phyloP scores from a whole-genome alignment of 1,284 basidiomycete species.

The Ceratobasidium papillatum region DNA sequence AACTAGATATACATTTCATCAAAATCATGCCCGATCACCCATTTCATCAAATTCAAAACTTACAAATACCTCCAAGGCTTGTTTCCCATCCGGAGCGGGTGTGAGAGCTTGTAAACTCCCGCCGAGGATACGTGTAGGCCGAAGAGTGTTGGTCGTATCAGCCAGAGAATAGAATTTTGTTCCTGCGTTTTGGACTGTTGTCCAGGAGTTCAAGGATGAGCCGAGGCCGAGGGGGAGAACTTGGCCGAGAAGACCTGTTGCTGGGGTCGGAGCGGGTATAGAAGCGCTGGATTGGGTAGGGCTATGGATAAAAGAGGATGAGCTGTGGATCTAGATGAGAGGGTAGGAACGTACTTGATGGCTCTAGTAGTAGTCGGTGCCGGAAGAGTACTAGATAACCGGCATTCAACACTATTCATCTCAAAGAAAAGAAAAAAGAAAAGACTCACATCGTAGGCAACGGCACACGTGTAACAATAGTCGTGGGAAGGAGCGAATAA shows the following conservation, averaged over 20 bases:
- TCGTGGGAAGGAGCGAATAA: background rate
- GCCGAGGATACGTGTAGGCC: slow-evolving; percentile 26
- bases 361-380: background rate
- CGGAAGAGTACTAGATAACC: background rate
- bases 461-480: background rate
- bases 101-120: slow-evolving; percentile 4
- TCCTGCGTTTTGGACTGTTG: slow-evolving; percentile 13
- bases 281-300: background rate
- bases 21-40: background rate
- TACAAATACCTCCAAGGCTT: slow-evolving; percentile 29
- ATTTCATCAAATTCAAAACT: slow-evolving; percentile 1
- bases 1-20: slow-evolving; percentile 4
- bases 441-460: background rate
- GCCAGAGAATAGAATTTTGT: slow-evolving; percentile 3
- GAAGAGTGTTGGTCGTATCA: slow-evolving; percentile 27
- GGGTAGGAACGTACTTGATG: background rate
- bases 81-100: slow-evolving; percentile 21
- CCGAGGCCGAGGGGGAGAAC: slow-evolving; percentile 37
- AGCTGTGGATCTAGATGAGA: background rate
- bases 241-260: background rate
- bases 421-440: background rate
- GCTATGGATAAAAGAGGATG: background rate
- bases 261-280: slow-evolving; percentile 1
- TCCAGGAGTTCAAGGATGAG: slow-evolving; percentile 26
- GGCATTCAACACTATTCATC: background rate